A percentile compares a stretch with the other conserved stretches of the same genome.
These are phyloP conservation scores for Lepidium didymum DNA, from an alignment of 345 rosid species.

Conservation along the genomic window DNA sequence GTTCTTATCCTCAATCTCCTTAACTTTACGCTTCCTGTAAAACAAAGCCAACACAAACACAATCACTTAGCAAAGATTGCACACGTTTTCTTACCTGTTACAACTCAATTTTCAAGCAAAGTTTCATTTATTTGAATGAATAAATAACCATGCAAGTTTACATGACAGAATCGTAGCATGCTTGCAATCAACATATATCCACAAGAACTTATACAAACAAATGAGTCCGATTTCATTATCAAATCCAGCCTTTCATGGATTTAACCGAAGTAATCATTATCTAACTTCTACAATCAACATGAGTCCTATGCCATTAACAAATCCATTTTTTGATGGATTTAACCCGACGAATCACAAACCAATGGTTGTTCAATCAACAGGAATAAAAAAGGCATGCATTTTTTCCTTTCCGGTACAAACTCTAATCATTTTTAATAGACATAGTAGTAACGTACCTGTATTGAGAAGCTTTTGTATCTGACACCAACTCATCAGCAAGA, in stretches of 20 bases:
- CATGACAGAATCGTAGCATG: not conserved
- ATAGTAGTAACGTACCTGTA: slow-evolving; percentile 50
- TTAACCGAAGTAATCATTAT: no score
- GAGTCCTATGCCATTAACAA: not conserved
- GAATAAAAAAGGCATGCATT: not conserved
- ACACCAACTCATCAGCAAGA: slow-evolving; percentile 79
- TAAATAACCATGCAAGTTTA: not conserved
- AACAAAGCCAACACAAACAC: not conserved
- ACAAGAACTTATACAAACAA: not conserved
- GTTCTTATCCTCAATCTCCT: slow-evolving; percentile 68
- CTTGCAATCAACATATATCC: not conserved
- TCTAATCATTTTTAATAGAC: not conserved
- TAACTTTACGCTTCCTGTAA: slow-evolving; percentile 76
- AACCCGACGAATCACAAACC: not conserved
- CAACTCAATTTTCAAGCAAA: not conserved
- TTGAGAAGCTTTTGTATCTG: slow-evolving; percentile 40
- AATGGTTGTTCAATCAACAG: not conserved
- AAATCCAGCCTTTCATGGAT: not conserved
- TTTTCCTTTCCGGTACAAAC: not conserved
- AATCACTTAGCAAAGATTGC: not conserved
- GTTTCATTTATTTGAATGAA: not conserved
- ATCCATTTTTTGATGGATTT: not conserved
- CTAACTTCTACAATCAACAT: not conserved
- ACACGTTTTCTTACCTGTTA: not conserved
- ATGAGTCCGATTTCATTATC: not conserved